A percentile compares a stretch with the other conserved stretches of the same genome.
These are phyloP conservation scores for Cucumis hystrix DNA, from an alignment of 306 rosid species.

Conservation along the genomic window DNA sequence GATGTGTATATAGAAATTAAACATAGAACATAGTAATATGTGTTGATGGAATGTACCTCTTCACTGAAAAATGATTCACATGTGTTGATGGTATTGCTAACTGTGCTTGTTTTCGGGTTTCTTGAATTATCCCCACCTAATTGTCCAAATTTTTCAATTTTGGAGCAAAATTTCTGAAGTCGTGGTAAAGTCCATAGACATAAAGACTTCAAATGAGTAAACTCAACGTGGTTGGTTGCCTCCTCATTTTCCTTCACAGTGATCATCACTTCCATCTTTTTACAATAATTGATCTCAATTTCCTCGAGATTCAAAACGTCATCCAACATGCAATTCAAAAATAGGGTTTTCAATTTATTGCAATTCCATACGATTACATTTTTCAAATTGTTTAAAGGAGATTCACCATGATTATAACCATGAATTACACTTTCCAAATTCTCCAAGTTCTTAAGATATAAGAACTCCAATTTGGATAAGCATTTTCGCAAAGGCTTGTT, in stretches of 20 bases:
- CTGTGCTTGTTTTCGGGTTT: background rate
- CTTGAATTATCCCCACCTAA: too few species aligned
- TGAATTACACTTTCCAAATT: background rate
- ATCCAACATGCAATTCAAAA: background rate
- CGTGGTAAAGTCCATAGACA: background rate
- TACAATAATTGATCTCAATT: background rate
- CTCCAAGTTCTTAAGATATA: background rate
- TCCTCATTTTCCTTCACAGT: background rate
- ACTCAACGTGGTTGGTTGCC: background rate
- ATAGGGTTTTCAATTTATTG: background rate
- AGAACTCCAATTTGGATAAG: background rate
- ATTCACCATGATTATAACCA: background rate
- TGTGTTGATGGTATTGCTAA: too few species aligned
- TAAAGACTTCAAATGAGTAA: background rate
- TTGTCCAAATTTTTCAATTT: background rate
- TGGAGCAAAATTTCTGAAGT: background rate
- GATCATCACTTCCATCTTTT: background rate
- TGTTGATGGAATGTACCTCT: too few species aligned
- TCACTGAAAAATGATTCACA: too few species aligned
- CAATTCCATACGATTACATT: accelerated
- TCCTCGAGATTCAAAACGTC: background rate
- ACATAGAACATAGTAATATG: too few species aligned
- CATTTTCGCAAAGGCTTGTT: background rate
- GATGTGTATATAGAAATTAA: too few species aligned
- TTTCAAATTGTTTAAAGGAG: background rate